Evolutionary conservation across 192 early-diverging fungal species (phyloP).

Genomic region (Lobosporangium transversale): DNA sequence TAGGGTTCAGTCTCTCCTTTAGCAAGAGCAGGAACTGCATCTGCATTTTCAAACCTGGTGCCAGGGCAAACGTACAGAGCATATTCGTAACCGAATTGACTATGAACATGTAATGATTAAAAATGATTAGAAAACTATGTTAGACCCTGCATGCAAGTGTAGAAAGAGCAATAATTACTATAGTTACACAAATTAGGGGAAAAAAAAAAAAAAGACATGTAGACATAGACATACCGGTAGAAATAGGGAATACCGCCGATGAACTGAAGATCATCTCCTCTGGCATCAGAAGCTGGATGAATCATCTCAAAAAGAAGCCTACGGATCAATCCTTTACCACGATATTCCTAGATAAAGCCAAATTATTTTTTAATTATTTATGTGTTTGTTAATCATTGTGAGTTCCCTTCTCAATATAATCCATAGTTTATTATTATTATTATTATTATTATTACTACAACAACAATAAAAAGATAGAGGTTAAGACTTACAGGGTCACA

Average conservation of each 20-base stretch:
- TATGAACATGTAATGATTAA: neutral
- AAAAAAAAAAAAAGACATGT: too few relatives aligned
- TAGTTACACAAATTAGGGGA: too few relatives aligned
- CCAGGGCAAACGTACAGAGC: neutral
- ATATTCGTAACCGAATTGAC: constrained; percentile 46
- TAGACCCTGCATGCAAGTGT: too few relatives aligned
- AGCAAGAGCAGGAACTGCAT: constrained; percentile 4
- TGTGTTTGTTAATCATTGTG: too few relatives aligned
- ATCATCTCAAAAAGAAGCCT: constrained; percentile 28
- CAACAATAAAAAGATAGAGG: too few relatives aligned
- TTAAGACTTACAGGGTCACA: constrained; percentile 19
- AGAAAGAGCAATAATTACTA: neutral
- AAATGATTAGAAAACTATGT: neutral
- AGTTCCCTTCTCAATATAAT: too few relatives aligned
- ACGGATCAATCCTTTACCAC: constrained; percentile 16
- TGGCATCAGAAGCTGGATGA: constrained; percentile 28
- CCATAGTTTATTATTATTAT: too few relatives aligned
- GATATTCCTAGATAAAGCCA: constrained; percentile 19
- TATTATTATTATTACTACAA: too few relatives aligned
- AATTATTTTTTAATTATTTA: too few relatives aligned
- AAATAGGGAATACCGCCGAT: constrained; percentile 26
- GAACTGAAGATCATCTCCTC: constrained; percentile 29
- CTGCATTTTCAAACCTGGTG: constrained; percentile 4
- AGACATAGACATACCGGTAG: constrained; percentile 18
- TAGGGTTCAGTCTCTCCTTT: constrained; percentile 10